A percentile compares a stretch with the other conserved stretches of the same genome.
These are phyloP conservation scores for Neonectria coccinea DNA, from an alignment of 2,329 filamentous ascomycete species.

Conservation along the genomic window DNA sequence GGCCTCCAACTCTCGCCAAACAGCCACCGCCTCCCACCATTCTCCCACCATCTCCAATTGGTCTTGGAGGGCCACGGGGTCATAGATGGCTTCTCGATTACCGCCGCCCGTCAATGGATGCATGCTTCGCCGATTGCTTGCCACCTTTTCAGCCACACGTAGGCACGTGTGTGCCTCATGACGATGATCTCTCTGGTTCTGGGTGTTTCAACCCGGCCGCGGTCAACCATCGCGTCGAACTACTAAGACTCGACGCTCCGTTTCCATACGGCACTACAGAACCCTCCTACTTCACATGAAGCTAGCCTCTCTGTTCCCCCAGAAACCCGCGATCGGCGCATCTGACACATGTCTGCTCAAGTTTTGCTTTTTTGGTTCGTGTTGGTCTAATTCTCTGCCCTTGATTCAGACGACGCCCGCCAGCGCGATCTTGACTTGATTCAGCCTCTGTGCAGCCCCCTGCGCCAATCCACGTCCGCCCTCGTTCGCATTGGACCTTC, in stretches of 20 bases:
- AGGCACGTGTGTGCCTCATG: constrained; percentile 7
- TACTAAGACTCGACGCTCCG: constrained; percentile 12
- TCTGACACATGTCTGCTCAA: constrained; percentile 21
- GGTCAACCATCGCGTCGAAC: neutral
- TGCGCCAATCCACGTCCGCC: constrained; percentile 11
- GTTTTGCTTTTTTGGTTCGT: constrained; percentile 18
- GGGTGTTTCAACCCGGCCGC: neutral
- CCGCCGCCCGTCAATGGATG: constrained; percentile 25
- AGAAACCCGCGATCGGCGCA: constrained; percentile 17
- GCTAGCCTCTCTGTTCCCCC: constrained; percentile 1
- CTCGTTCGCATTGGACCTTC: constrained; percentile 4
- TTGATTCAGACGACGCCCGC: constrained; percentile 23
- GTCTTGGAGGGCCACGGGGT: constrained; percentile 39
- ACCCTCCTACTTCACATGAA: constrained; percentile 1
- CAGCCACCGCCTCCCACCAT: constrained; percentile 21
- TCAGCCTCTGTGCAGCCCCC: constrained; percentile 11
- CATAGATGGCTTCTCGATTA: constrained; percentile 27
- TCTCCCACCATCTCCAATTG: constrained; percentile 23
- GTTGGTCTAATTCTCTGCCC: constrained; percentile 12
- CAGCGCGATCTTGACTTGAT: constrained; percentile 3
- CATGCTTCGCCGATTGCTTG: constrained; percentile 33
- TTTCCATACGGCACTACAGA: constrained; percentile 13
- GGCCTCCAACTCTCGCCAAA: constrained; percentile 36
- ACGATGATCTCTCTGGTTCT: constrained; percentile 5
- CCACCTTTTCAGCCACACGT: constrained; percentile 43